Evolutionary conservation across 2,329 filamentous ascomycete genomes (phyloP).

Genomic region (Nigrospora osmanthi): DNA sequence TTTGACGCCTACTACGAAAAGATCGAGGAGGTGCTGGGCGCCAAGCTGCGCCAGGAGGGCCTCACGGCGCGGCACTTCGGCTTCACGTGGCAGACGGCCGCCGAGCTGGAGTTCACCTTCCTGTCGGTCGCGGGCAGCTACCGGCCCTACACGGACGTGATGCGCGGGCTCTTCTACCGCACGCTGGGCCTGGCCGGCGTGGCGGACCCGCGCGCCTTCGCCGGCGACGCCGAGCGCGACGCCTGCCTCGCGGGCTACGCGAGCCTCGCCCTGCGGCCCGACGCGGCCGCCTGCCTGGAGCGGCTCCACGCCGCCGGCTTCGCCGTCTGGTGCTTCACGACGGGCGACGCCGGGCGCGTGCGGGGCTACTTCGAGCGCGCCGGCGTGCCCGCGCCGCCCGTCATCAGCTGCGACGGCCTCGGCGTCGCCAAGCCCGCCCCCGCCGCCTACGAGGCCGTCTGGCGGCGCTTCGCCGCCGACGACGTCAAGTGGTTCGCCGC

Average conservation of each 20-base stretch:
- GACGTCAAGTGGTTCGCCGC: constrained; percentile 47
- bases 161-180: constrained; percentile 38
- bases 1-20: constrained; percentile 33
- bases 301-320: constrained; percentile 36
- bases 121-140: constrained; percentile 36
- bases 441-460: constrained; percentile 34
- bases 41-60: constrained; percentile 25
- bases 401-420: constrained; percentile 40
- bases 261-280: constrained; percentile 26
- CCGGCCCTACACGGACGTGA: constrained; percentile 30
- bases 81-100: constrained; percentile 35
- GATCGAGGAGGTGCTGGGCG: constrained; percentile 32
- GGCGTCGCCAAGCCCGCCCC: constrained; percentile 42
- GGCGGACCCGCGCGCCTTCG: constrained; percentile 29
- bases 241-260: constrained; percentile 29
- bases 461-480: constrained; percentile 27
- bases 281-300: constrained; percentile 30
- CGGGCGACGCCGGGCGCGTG: constrained; percentile 40
- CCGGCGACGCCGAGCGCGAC: constrained; percentile 31
- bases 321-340: constrained; percentile 45
- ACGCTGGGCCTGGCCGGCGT: constrained; percentile 35
- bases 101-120: constrained; percentile 42
- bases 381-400: constrained; percentile 39
- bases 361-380: constrained; percentile 41
- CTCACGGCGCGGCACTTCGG: constrained; percentile 35